phyloP scores from a whole-genome alignment of 306 rosid genomes.

The Prunus kanzakura region DNA sequence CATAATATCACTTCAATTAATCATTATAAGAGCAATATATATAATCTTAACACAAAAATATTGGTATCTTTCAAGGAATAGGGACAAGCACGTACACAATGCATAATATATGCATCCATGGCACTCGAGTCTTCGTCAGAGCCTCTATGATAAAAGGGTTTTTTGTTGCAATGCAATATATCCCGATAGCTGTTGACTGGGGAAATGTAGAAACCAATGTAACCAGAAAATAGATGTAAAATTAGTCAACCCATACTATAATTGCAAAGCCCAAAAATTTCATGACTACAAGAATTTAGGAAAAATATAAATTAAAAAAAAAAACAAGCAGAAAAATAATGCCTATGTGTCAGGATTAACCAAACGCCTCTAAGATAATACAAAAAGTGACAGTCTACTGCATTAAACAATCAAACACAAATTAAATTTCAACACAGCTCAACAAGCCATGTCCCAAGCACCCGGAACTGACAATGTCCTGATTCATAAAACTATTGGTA shows the following conservation, averaged over 20 bases:
- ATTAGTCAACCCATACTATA: not conserved
- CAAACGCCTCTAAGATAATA: not conserved
- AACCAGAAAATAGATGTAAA: not conserved
- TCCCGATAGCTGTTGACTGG: slow-evolving; percentile 83
- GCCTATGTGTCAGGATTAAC: not conserved
- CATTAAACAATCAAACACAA: not conserved
- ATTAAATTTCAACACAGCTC: not conserved
- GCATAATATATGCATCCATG: slow-evolving; percentile 86
- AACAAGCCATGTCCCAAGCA: not conserved
- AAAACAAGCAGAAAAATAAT: not conserved
- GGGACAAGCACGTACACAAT: slow-evolving; percentile 55
- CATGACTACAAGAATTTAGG: not conserved
- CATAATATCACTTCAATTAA: slow-evolving; percentile 18
- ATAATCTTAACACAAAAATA: not conserved
- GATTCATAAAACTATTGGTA: not conserved
- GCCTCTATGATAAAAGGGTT: slow-evolving; percentile 83
- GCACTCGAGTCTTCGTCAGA: slow-evolving; percentile 53
- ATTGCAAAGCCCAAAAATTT: not conserved
- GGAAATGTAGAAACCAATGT: not conserved
- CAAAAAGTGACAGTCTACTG: not conserved
- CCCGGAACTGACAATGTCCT: not conserved
- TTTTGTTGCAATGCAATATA: slow-evolving; percentile 76
- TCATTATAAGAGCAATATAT: slow-evolving; percentile 13
- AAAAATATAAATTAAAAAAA: not conserved
- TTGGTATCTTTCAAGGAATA: not conserved